Percentiles rank a stretch among this genome's conserved stretches.
phyloP scores from a whole-genome alignment of 768 basidiomycete genomes.

The Arthromyces matolae region DNA sequence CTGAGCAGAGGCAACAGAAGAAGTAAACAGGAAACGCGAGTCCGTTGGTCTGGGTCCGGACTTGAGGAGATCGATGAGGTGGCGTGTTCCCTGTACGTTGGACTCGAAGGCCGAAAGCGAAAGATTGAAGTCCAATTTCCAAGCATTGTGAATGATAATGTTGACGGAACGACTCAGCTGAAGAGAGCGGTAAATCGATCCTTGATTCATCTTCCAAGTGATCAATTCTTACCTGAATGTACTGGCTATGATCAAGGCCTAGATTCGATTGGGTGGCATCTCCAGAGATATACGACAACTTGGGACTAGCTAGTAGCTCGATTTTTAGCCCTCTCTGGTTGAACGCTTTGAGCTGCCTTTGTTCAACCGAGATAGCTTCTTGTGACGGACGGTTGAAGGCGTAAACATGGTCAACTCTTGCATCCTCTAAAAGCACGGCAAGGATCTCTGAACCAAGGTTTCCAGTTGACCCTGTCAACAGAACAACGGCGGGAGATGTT shows the following conservation, averaged over 20 bases:
- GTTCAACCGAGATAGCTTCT: not conserved
- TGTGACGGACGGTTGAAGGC: conserved; percentile 26
- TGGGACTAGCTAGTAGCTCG: not conserved
- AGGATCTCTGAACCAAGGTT: conserved; percentile 20
- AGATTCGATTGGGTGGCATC: conserved; percentile 5
- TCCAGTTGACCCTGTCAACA: conserved; percentile 24
- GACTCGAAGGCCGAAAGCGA: conserved; percentile 34
- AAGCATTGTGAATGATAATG: conserved; percentile 32
- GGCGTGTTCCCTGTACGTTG: conserved; percentile 27
- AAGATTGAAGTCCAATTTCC: conserved; percentile 39
- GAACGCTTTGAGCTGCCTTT: conserved; percentile 10
- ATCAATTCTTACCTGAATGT: conserved; percentile 15
- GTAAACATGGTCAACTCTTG: conserved; percentile 36
- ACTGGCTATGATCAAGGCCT: conserved; percentile 22
- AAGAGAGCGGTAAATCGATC: not conserved
- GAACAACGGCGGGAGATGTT: not conserved
- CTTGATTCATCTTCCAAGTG: conserved; percentile 4
- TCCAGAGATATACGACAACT: conserved; percentile 12
- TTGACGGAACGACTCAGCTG: conserved; percentile 25
- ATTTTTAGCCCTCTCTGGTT: conserved; percentile 9
- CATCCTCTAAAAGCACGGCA: conserved; percentile 19
- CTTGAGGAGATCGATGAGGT: conserved; percentile 27
- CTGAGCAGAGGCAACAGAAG: conserved; percentile 27
- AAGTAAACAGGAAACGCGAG: conserved; percentile 30
- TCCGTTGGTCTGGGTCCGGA: conserved; percentile 10